Percentiles rank a stretch among this genome's conserved stretches.
These are phyloP conservation scores for Madurella mycetomatis DNA, from an alignment of 2,329 filamentous ascomycete genomes.

Conservation along the genomic window DNA sequence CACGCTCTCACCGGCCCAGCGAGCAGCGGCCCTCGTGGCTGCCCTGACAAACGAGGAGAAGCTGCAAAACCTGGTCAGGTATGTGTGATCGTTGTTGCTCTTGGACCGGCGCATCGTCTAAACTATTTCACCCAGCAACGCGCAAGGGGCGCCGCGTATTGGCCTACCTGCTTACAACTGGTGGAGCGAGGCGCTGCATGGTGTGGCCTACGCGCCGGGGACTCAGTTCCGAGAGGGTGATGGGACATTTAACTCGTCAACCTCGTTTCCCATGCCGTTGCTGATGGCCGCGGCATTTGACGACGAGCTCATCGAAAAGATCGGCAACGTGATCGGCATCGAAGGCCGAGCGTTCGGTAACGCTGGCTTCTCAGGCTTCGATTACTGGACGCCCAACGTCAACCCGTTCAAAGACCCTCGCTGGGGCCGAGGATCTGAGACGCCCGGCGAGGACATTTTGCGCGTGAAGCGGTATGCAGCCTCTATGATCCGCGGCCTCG, in stretches of 20 bases:
- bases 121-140: slow-evolving; percentile 16
- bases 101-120: background rate
- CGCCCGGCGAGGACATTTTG: slow-evolving; percentile 30
- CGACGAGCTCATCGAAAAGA: slow-evolving; percentile 53
- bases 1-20: slow-evolving; percentile 10
- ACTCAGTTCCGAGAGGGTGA: slow-evolving; percentile 41
- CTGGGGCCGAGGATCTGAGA: slow-evolving; percentile 58
- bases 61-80: slow-evolving; percentile 14
- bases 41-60: slow-evolving; percentile 16
- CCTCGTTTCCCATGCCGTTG: slow-evolving; percentile 62
- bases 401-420: slow-evolving; percentile 61
- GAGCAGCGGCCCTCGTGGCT: slow-evolving; percentile 15
- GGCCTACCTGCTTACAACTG: slow-evolving; percentile 54
- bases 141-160: slow-evolving; percentile 46
- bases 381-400: slow-evolving; percentile 65
- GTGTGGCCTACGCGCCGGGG: slow-evolving; percentile 47
- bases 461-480: slow-evolving; percentile 25
- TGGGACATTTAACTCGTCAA: slow-evolving; percentile 55
- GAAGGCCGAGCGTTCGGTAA: slow-evolving; percentile 64
- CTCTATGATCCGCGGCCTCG: slow-evolving; percentile 25
- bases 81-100: background rate
- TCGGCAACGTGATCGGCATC: slow-evolving; percentile 52
- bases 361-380: slow-evolving; percentile 47
- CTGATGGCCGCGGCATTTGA: slow-evolving; percentile 61
- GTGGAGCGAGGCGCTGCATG: slow-evolving; percentile 57